Percentiles rank a stretch among this genome's conserved stretches.
phyloP scores from a whole-genome alignment of 441 rosid species.

The Corymbia citriodora region DNA sequence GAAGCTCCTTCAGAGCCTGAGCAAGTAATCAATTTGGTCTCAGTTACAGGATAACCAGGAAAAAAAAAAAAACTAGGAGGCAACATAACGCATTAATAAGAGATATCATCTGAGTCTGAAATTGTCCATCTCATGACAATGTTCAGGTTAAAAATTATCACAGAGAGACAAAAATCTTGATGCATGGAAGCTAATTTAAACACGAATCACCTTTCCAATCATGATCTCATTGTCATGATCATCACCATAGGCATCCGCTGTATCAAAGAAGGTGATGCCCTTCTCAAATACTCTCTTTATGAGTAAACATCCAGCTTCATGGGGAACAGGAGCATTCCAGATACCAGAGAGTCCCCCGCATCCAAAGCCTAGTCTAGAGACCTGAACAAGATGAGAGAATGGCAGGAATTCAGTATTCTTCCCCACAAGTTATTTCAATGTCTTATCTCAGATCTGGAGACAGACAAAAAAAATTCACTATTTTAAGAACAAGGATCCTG shows the following conservation, averaged over 20 bases:
- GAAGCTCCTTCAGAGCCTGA: constrained; percentile 37
- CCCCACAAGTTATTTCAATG: background rate
- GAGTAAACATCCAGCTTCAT: constrained; percentile 33
- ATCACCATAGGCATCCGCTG: constrained; percentile 27
- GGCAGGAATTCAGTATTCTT: background rate
- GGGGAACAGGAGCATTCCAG: constrained; percentile 28
- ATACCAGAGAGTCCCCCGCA: constrained; percentile 38
- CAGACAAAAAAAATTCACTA: background rate
- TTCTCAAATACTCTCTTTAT: constrained; percentile 24
- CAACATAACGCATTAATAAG: background rate
- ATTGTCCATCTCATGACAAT: background rate
- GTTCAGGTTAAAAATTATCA: background rate
- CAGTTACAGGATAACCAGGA: background rate
- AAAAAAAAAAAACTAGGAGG: background rate
- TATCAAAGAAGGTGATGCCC: constrained; percentile 42
- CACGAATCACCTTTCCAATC: constrained; percentile 29
- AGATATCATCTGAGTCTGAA: background rate
- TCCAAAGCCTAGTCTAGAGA: constrained; percentile 41
- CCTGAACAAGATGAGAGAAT: constrained; percentile 12
- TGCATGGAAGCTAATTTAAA: too few species aligned
- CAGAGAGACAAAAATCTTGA: background rate
- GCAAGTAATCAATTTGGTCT: background rate
- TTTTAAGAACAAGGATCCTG: background rate
- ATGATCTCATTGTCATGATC: constrained; percentile 35
- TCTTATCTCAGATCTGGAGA: background rate